phyloP scores from a whole-genome alignment of 164 flowering plant genomes.

The Vitis vinifera region ASM3070453v1 NC_081818.1:190001-190500 shows the following conservation, averaged over 20 bases:
- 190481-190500: constrained; percentile 84
- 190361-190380: constrained; percentile 97
- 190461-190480: constrained; percentile 76
- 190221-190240: constrained; percentile 71
- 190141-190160: constrained; percentile 81
- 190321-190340: constrained; percentile 75
- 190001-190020: constrained; percentile 97
- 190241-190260: constrained; percentile 79
- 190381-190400: constrained; percentile 90
- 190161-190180: constrained; percentile 91
- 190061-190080: constrained; percentile 92
- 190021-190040: constrained; percentile 85
- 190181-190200: constrained; percentile 75
- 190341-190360: constrained; percentile 67
- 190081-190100: constrained; percentile 99
- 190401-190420: constrained; percentile 90
- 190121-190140: constrained; percentile 75
- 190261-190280: constrained; percentile 73
- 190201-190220: constrained; percentile 79
- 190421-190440: constrained; percentile 83
- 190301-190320: constrained; percentile 86
- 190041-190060: constrained; percentile 87
- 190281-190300: constrained; percentile 66
- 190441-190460: constrained; percentile 68
- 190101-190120: constrained; percentile 77